Conservation (phyloP, 2,329 filamentous ascomycete genomes). For the Colletotrichum falcatum region DNA sequence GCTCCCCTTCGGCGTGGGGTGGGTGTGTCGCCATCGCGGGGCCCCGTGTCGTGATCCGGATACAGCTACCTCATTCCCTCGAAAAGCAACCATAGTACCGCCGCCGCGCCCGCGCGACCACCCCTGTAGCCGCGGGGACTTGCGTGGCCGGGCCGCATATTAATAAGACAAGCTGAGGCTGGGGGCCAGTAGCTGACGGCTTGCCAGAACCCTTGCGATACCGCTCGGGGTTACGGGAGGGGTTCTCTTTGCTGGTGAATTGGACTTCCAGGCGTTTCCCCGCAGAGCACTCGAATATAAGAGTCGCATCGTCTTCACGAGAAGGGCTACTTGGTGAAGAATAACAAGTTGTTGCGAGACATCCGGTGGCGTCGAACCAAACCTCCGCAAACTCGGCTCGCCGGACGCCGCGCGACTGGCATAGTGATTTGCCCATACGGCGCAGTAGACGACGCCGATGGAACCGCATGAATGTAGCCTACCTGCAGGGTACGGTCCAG, state of each 20-base stretch:
- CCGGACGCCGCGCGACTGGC: background rate
- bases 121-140: background rate
- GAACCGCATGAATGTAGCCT: background rate
- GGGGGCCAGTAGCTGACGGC: background rate
- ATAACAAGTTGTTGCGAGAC: background rate
- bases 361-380: background rate
- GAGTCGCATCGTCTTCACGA: background rate
- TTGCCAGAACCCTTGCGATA: too few relatives aligned
- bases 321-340: accelerated
- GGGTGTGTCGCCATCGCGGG: slow-evolving; percentile 41
- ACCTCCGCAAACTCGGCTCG: background rate
- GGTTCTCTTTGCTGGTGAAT: too few relatives aligned
- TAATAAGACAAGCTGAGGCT: background rate
- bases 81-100: background rate
- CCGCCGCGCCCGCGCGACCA: background rate
- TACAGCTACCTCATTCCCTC: slow-evolving; percentile 13
- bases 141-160: background rate
- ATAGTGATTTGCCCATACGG: background rate
- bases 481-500: background rate
- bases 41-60: slow-evolving; percentile 38
- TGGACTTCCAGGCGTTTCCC: background rate
- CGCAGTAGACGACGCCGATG: background rate
- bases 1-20: slow-evolving; percentile 35
- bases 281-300: too few relatives aligned
- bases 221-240: background rate